phyloP scores from a whole-genome alignment of 768 basidiomycete genomes.

The Leccinum truebloodii region DNA sequence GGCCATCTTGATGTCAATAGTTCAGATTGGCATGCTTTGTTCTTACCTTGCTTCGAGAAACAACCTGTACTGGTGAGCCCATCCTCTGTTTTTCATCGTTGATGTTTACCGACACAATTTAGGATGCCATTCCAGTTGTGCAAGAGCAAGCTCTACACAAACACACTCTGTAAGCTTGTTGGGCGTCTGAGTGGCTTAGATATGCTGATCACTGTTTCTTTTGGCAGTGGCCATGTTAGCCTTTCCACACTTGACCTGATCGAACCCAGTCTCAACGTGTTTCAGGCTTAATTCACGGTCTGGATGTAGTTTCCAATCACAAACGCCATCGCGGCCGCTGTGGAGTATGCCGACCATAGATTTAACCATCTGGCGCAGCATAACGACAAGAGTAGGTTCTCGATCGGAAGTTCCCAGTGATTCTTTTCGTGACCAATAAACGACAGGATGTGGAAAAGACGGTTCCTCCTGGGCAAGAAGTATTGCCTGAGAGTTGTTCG shows the following conservation, averaged over 20 bases:
- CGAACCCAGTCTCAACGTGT: background rate
- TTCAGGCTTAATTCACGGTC: constrained; percentile 17
- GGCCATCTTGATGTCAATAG: constrained; percentile 19
- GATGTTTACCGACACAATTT: background rate
- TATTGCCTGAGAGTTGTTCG: background rate
- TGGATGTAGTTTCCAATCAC: constrained; percentile 2
- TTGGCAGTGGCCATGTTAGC: constrained; percentile 19
- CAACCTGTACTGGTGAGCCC: constrained; percentile 19
- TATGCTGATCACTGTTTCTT: constrained; percentile 1
- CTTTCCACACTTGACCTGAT: background rate
- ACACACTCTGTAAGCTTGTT: constrained; percentile 19
- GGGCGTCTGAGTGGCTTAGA: background rate
- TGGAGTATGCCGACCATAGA: constrained; percentile 14
- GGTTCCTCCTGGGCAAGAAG: background rate
- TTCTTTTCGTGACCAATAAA: constrained; percentile 4
- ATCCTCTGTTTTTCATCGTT: background rate
- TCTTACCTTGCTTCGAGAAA: constrained; percentile 15
- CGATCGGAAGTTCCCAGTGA: background rate
- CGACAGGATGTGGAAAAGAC: constrained; percentile 7
- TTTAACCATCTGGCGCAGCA: constrained; percentile 1
- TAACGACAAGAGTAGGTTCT: constrained; percentile 5
- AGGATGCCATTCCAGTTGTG: constrained; percentile 26
- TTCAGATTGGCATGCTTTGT: constrained; percentile 20
- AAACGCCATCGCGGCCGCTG: constrained; percentile 3
- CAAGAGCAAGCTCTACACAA: constrained; percentile 27